These are phyloP conservation scores for Blastomyces emzantsi DNA, from an alignment of 2,329 filamentous ascomycete genomes.

Conservation along the genomic window DNA sequence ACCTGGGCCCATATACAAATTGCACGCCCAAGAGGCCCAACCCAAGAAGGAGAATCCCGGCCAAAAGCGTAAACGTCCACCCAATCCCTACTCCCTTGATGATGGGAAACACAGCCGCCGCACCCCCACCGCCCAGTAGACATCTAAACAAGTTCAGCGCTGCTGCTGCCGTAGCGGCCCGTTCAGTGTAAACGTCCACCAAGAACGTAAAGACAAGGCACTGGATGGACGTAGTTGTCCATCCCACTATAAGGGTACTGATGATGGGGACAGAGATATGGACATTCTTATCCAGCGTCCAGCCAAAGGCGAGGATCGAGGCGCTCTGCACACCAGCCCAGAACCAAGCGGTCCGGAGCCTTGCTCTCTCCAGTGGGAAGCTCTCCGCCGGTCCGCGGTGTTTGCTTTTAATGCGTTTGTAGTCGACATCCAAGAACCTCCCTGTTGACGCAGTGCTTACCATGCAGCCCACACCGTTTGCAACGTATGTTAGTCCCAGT, in stretches of 20 bases:
- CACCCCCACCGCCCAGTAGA: slow-evolving; percentile 44
- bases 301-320: slow-evolving; percentile 45
- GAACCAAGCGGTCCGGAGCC: slow-evolving; percentile 42
- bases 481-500: slow-evolving; percentile 46
- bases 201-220: slow-evolving; percentile 44
- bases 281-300: slow-evolving; percentile 42
- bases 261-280: slow-evolving; percentile 45
- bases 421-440: slow-evolving; percentile 46
- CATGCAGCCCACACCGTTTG: slow-evolving; percentile 48
- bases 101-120: slow-evolving; percentile 44
- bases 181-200: slow-evolving; percentile 45
- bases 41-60: slow-evolving; percentile 28
- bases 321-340: slow-evolving; percentile 40
- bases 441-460: slow-evolving; percentile 45
- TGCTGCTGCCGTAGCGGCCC: slow-evolving; percentile 45
- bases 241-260: slow-evolving; percentile 45
- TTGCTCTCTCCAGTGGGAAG: slow-evolving; percentile 45
- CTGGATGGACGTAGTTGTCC: slow-evolving; percentile 44
- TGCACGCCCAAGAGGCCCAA: slow-evolving; percentile 5
- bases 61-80: slow-evolving; percentile 41
- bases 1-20: slow-evolving; percentile 6
- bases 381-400: slow-evolving; percentile 16
- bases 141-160: slow-evolving; percentile 47
- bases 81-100: slow-evolving; percentile 41
- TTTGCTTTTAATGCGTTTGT: slow-evolving; percentile 34